Conservation (phyloP, 495 filamentous ascomycete genomes). For the Schizothecium vesticola region DNA sequence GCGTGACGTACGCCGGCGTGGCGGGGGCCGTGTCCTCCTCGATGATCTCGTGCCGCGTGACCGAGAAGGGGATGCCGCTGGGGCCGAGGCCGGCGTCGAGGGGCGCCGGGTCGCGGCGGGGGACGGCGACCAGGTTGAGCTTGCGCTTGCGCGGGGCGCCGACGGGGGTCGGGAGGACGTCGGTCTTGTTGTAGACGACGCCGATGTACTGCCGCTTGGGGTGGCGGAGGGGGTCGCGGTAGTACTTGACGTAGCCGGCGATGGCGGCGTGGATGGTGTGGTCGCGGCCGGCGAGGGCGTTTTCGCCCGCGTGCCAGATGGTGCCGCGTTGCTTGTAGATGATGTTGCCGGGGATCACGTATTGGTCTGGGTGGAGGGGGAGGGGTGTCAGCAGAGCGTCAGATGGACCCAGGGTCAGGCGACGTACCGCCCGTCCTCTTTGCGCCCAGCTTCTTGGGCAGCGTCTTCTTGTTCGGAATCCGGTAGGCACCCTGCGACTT, state of each 20-base stretch:
- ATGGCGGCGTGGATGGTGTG: conserved; percentile 89
- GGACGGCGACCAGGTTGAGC: conserved; percentile 60
- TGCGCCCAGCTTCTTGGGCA: conserved; percentile 89
- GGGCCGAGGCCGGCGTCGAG: conserved; percentile 25
- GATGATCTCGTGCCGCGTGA: conserved; percentile 36
- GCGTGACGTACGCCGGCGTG: background rate
- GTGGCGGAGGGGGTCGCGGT: conserved; percentile 74
- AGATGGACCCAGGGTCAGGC: background rate
- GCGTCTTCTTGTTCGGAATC: conserved; percentile 70
- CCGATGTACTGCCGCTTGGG: conserved; percentile 88
- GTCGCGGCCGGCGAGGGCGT: conserved; percentile 89
- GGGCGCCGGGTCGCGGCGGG: conserved; percentile 20
- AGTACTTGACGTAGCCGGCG: conserved; percentile 91
- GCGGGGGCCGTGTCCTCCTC: conserved; percentile 6
- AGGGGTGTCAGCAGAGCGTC: background rate
- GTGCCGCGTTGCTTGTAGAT: conserved; percentile 96
- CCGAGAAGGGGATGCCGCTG: conserved; percentile 40
- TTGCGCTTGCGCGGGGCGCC: conserved; percentile 63
- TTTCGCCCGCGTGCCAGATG: conserved; percentile 89
- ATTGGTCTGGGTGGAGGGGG: conserved; percentile 62
- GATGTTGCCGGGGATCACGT: conserved; percentile 91
- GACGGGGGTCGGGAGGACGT: conserved; percentile 65
- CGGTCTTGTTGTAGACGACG: conserved; percentile 71
- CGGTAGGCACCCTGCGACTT: conserved; percentile 83
- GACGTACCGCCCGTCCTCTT: conserved; percentile 79